phyloP scores from a whole-genome alignment of 2,329 filamentous ascomycete genomes.

The Alternaria arborescens region DNA sequence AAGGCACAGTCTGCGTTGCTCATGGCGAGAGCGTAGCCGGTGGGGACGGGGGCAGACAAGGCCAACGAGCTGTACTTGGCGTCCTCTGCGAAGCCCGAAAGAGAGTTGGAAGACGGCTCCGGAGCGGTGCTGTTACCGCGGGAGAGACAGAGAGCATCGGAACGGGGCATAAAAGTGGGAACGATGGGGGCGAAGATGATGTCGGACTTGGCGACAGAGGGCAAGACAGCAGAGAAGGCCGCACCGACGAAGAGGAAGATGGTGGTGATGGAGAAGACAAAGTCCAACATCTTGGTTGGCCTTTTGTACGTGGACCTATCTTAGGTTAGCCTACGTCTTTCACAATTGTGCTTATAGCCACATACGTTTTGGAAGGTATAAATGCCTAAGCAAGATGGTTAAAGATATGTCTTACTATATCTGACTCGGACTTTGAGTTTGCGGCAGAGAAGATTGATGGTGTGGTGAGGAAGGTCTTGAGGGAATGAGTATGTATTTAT shows the following conservation, averaged over 20 bases:
- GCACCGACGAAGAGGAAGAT: neutral
- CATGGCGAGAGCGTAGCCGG: constrained; percentile 11
- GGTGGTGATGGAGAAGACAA: neutral
- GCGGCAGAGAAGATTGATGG: neutral
- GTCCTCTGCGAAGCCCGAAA: constrained; percentile 1
- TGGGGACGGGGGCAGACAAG: neutral
- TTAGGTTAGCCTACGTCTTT: no score
- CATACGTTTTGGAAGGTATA: no score
- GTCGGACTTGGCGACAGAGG: neutral
- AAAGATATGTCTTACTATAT: neutral
- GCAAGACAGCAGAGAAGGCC: neutral
- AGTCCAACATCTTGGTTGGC: neutral
- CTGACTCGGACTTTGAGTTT: neutral
- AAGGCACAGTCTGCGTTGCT: constrained; percentile 14
- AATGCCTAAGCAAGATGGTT: neutral
- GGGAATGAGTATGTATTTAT: neutral
- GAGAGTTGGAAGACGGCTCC: constrained; percentile 1
- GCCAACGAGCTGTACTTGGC: constrained; percentile 7
- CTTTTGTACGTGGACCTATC: neutral
- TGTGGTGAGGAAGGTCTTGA: neutral
- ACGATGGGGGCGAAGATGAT: neutral
- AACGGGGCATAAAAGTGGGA: neutral
- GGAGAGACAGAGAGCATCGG: neutral
- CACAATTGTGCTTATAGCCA: no score
- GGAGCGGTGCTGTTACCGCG: constrained; percentile 1